Base-by-base conservation (phyloP, 106 monocot species). In the Dendrobium catenatum region DNA sequence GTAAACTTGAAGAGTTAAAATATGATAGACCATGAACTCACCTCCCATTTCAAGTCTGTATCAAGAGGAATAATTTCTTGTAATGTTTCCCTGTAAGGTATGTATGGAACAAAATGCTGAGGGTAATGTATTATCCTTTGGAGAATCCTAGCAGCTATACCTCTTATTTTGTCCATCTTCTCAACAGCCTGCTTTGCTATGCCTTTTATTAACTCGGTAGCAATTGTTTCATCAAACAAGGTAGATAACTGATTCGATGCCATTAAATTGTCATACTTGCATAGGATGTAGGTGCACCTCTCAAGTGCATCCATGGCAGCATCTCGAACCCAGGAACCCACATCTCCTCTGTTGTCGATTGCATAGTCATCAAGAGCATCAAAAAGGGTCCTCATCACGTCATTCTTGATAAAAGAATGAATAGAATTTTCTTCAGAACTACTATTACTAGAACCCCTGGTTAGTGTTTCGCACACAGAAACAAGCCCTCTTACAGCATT, bases 291-390 rank as follows among this genome's bases (percentile, higher is more conserved):
- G 19, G 83, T 84, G 86, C 89, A 95, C 80, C 86, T 88, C 72
- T 93, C 99, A 73, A 99, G 91, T 42, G 87, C 99, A 82, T 83
- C 76, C 85, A 99, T 91, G 49, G 99, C 91, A 82, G 93, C 99
- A 76, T 95, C 91, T 76, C 99, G 95, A 46, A 99, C 95, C 99
- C 99, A 99, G 46, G 99, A 99, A 24, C 99, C 98, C 51, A 99
- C 95, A 88, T 99, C 99, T 84, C 99, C 99, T 91, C 99, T 89
- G 42, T 99, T 99, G 77, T 99, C 99, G 42, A 95, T 89, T 73
- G 95, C 75, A 75, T 99, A 99, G 79, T 99, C 99, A 85, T 99
- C 93, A 64, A 99, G 95, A 80, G 95, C 91, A 85, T 77, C 84
- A 72, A 99, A 87, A 37, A 99, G 82, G 55, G 90, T 83, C 51